Conservation (phyloP, 2,329 filamentous ascomycete species). For the Microcera coccophila region DNA sequence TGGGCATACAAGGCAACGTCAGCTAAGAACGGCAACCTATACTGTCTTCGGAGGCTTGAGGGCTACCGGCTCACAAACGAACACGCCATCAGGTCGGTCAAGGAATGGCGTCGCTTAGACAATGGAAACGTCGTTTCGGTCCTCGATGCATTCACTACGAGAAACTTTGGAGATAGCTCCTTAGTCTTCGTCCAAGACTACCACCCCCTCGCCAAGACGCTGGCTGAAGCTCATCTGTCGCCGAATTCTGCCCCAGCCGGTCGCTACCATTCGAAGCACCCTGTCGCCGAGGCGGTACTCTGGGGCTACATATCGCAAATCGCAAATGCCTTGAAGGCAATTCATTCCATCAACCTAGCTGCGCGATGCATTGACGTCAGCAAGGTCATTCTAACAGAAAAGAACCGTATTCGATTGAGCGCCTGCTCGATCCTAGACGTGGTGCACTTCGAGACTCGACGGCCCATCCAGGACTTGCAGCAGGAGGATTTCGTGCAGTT, state of each 20-base stretch:
- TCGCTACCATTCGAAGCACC: conserved; percentile 43
- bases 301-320: conserved; percentile 95
- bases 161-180: conserved; percentile 90
- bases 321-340: conserved; percentile 78
- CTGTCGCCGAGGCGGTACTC: conserved; percentile 67
- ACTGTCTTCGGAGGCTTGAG: conserved; percentile 81
- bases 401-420: conserved; percentile 82
- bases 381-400: conserved; percentile 87
- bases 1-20: conserved; percentile 96
- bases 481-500: conserved; percentile 83
- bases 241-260: conserved; percentile 37
- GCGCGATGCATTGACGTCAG: conserved; percentile 81
- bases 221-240: conserved; percentile 75
- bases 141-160: conserved; percentile 88
- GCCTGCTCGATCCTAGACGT: conserved; percentile 89
- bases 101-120: conserved; percentile 82
- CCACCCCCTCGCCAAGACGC: conserved; percentile 83
- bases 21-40: conserved; percentile 82
- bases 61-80: conserved; percentile 86
- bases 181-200: conserved; percentile 93
- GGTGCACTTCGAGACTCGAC: conserved; percentile 70
- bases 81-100: conserved; percentile 78
- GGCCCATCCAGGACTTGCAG: conserved; percentile 71
- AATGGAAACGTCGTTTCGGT: conserved; percentile 80
- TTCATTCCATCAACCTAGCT: conserved; percentile 77